Conservation (phyloP, 768 basidiomycete genomes). For the Auriscalpium microsporum region DNA sequence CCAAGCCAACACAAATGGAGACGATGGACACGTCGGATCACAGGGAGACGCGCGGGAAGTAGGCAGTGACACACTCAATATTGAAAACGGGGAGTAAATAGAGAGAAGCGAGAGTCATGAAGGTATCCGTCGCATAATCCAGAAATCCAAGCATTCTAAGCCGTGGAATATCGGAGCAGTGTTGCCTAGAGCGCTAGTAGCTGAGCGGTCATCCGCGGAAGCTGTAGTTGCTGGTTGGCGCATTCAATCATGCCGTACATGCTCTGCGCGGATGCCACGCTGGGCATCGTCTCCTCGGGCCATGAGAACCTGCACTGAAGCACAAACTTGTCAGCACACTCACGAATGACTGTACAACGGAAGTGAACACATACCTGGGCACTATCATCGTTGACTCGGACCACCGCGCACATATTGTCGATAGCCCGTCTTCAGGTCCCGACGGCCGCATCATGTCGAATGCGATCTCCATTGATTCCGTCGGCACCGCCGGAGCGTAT, state of each 20-base stretch:
- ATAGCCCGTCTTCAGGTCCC: slow-evolving; percentile 42
- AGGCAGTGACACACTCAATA: neutral
- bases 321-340: neutral
- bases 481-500: neutral
- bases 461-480: slow-evolving; percentile 2
- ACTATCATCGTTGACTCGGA: slow-evolving; percentile 60
- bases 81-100: neutral
- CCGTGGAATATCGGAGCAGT: too few species aligned
- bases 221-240: neutral
- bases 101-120: neutral
- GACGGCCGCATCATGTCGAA: slow-evolving; percentile 1
- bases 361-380: slow-evolving; percentile 47
- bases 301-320: slow-evolving; percentile 5
- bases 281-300: slow-evolving; percentile 3
- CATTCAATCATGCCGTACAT: neutral
- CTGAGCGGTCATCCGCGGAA: neutral
- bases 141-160: neutral
- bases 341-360: neutral
- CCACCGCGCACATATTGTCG: slow-evolving; percentile 75
- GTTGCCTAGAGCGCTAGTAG: neutral
- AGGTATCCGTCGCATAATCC: neutral
- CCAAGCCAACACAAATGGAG: too few species aligned
- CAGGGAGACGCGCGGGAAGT: too few species aligned
- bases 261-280: neutral
- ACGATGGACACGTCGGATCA: neutral